Base-by-base conservation (phyloP, 2,329 filamentous ascomycete genomes). In the Ophiocordyceps sinensis region DNA sequence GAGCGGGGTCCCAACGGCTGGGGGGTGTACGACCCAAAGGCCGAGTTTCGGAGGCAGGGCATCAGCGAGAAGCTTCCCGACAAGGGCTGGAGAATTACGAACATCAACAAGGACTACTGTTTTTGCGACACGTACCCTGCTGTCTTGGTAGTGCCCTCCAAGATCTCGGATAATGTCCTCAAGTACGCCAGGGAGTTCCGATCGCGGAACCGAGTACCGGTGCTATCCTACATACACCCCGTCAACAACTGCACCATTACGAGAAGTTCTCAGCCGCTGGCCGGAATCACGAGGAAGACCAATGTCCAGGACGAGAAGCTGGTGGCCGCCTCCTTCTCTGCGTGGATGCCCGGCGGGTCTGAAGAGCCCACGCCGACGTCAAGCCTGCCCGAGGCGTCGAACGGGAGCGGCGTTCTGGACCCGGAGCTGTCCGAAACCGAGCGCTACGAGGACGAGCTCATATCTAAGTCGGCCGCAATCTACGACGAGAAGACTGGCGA, bases 171-270 rank as follows among this genome's bases (percentile, higher is more conserved):
- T 61, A 95, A 91, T 54, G 87, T 89, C 38, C 74, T 98, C 39
- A 94, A 94, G 55, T 94, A 98, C 56, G 91, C 88, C 23, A 83
- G 80, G 44, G 76, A 79, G 46, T 96, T 94, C 62, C 82, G 91
- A 40, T 96, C 91, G 1, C 77, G 88, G 44, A 79, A 82, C 47
- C 80, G 91, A 45, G 88, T 98, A 59, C 91, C 91, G 2, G 83
- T 80, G 4, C 66, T 98, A 32, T 87, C 87, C 19, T 98, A 98
- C 60, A 76, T 95, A n/a, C 91, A 98, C 59, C 85, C 86, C 0
- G 71, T 95, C 52, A 98, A 96, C 58, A 94, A 94, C 58, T 96
- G 91, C 60, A 91, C 88, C 21, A 94, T 98, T 48, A 95, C 89
- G 2, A 75, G 91, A 56, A 94, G 87, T 55, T 94, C 89, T 4